phyloP scores from a whole-genome alignment of 139 green algal genomes.

The Choricystis sp. region DNA sequence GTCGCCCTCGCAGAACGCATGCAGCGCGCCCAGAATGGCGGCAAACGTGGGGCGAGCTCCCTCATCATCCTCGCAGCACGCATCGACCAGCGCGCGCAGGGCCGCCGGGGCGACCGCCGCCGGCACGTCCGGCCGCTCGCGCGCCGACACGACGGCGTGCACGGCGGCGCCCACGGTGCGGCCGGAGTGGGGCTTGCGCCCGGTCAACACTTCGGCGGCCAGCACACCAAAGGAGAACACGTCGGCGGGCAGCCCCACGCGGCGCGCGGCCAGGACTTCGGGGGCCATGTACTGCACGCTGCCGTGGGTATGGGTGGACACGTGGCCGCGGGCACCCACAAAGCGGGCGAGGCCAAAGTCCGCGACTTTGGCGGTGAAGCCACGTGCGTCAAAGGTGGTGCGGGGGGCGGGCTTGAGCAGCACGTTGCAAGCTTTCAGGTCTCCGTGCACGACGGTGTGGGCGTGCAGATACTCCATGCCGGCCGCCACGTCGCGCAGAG shows the following conservation, averaged over 20 bases:
- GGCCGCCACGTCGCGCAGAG: slow-evolving; percentile 23
- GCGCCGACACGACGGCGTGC: background rate
- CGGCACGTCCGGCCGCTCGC: background rate
- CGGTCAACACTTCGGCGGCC: background rate
- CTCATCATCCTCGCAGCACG: background rate
- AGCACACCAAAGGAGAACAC: slow-evolving; percentile 32
- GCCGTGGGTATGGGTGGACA: slow-evolving; percentile 15
- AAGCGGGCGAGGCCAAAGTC: slow-evolving; percentile 4
- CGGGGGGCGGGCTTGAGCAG: slow-evolving; percentile 21
- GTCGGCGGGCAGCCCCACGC: slow-evolving; percentile 5
- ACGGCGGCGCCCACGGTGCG: background rate
- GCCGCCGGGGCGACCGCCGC: too few species aligned
- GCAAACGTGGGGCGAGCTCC: background rate
- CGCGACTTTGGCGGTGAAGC: background rate
- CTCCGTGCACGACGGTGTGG: slow-evolving; percentile 24
- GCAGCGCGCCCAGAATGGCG: background rate
- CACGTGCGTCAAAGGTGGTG: background rate
- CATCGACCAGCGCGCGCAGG: background rate
- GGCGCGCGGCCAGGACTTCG: slow-evolving; percentile 9
- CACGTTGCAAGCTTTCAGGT: slow-evolving; percentile 44
- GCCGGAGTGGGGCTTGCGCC: background rate
- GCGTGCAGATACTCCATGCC: slow-evolving; percentile 36
- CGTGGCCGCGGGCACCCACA: slow-evolving; percentile 1
- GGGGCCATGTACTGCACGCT: slow-evolving; percentile 34
- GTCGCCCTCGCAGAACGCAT: too few species aligned